phyloP scores from a whole-genome alignment of 106 monocot genomes.

The Chionographis japonica region DNA sequence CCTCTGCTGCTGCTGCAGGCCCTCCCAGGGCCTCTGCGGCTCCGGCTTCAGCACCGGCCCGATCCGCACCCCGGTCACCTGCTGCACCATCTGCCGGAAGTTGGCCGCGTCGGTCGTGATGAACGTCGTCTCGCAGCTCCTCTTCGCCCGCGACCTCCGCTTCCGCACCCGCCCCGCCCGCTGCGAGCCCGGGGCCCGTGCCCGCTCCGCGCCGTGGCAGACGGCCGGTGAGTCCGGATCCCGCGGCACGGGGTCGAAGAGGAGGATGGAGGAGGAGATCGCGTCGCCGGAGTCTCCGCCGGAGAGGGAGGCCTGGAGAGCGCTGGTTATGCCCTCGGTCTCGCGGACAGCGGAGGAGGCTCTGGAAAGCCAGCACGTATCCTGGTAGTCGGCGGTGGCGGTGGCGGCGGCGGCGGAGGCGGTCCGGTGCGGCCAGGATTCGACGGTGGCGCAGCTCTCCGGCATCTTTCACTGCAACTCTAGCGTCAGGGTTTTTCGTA shows the following conservation, averaged over 20 bases:
- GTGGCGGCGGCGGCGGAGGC: no score
- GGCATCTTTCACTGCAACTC: no score
- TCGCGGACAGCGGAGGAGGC: conserved; percentile 1
- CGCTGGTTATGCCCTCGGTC: conserved; percentile 45
- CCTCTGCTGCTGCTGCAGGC: not conserved
- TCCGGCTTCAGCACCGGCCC: not conserved
- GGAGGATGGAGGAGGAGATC: not conserved
- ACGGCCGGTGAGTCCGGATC: no score
- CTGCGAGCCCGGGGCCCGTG: not conserved
- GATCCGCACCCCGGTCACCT: conserved; percentile 28
- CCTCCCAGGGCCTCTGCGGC: conserved; percentile 2
- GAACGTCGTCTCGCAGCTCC: conserved; percentile 24
- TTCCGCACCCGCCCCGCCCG: conserved; percentile 3
- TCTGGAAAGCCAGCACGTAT: no score
- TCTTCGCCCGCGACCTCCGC: conserved; percentile 23
- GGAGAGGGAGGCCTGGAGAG: conserved; percentile 62
- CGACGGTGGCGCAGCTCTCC: no score
- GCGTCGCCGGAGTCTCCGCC: conserved; percentile 21
- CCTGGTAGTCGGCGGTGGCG: no score
- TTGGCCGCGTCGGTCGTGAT: conserved; percentile 36
- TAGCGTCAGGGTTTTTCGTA: no score
- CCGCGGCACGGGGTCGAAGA: no score
- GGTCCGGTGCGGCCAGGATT: no score
- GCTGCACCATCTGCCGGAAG: conserved; percentile 51
- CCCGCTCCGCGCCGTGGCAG: not conserved